A percentile compares a stretch with the other conserved stretches of the same genome.
These are phyloP conservation scores for Paecilomyces formosus DNA, from an alignment of 2,329 filamentous ascomycete species.

Conservation along the genomic window DNA sequence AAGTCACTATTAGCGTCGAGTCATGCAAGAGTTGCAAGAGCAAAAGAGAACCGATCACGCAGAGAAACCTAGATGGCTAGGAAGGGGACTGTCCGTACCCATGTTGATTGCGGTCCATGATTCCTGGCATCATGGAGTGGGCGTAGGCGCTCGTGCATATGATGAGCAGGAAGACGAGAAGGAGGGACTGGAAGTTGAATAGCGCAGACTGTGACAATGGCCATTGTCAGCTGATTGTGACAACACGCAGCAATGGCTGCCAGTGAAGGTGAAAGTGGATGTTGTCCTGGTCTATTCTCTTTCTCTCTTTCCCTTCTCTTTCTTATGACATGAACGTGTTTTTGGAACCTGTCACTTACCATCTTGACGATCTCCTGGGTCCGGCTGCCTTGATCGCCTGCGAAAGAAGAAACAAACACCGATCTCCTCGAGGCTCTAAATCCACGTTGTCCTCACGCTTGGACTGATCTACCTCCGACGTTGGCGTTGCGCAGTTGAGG, in stretches of 20 bases:
- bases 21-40: neutral
- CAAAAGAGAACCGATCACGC: neutral
- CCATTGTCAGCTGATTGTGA: neutral
- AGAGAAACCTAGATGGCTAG: neutral
- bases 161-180: constrained; percentile 86
- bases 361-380: constrained; percentile 15
- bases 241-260: neutral
- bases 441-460: neutral
- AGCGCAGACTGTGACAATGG: constrained; percentile 65
- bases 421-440: neutral
- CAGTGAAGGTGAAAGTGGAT: neutral
- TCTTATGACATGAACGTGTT: neutral
- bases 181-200: constrained; percentile 97
- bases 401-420: neutral
- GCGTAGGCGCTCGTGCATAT: constrained; percentile 95
- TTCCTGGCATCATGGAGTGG: constrained; percentile 78
- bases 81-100: constrained; percentile 51
- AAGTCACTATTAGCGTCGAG: constrained; percentile 4
- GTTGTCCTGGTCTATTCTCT: neutral
- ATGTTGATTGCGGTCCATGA: constrained; percentile 89
- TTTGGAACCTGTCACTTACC: constrained; percentile 15
- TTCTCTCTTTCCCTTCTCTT: neutral
- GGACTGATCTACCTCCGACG: neutral
- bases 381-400: neutral
- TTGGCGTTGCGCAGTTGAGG: constrained; percentile 1